Evolutionary conservation across 2,329 filamentous ascomycete species (phyloP), one percentile per base, ranked within the genome.

Genomic region (Neofusicoccum parvum): DNA sequence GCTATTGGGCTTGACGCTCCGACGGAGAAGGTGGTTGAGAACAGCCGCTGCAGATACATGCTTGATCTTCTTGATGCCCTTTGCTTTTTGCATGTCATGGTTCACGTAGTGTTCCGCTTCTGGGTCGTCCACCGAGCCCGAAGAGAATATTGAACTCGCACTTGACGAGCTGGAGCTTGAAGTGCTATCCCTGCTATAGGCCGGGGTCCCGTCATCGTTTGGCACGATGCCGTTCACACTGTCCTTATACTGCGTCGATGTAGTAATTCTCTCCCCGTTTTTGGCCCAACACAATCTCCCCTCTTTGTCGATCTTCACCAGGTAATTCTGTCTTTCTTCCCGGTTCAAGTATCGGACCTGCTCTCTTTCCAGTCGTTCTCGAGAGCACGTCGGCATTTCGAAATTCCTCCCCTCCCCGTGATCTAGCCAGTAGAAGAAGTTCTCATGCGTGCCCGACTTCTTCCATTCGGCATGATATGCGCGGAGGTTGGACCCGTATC

Each of bases 391-490:
- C 3, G 87, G 85, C 12, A 94, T 80, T 68, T 94, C 90, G 49
- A 95, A 74, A 45, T 85, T 76, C 70, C 82, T 87, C 0, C 94
- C 94, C 56, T 89, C 89, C 5, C 94, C 94, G 66, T 90, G 83
- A 74, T 97, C 94, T 1, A 97, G 82, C 93, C 94, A 97, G 79
- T 93, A 94, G 76, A 97, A 97, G 83, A 94, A 97, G 74, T 95
- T 96, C 75, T 97, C 90, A 4, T 88, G 86, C 0, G 92, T 94
- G 34, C 91, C 82, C 1, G 87, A 82, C 67, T 85, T 87, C 76
- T 92, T 92, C 94, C 94, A 97, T 69, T 91, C 87, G 66, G 88
- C 86, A 72, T 97, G 94, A 71, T 97, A 97, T 37, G 87, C 85
- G 37, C 91, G 84, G 59, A 97, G 78, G 70, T 95, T 96, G 63